A percentile compares a stretch with the other conserved stretches of the same genome.
Conservation (phyloP, 2,329 filamentous ascomycete species). For the Scorias spongiosa region DNA sequence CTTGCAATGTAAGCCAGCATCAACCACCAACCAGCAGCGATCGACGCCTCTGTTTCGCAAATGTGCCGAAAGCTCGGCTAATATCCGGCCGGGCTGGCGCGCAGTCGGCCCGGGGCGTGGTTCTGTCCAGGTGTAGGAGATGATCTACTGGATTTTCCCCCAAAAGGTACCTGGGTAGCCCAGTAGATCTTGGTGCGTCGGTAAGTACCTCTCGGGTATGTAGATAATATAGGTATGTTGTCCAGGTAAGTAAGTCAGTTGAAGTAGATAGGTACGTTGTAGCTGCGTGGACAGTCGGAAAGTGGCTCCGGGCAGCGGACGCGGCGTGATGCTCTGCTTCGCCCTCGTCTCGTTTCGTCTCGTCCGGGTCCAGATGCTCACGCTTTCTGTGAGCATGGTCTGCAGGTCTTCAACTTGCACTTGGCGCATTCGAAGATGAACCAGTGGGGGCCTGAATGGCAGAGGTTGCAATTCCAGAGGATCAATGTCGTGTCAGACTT, state of each 20-base stretch:
- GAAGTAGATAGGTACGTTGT: background rate
- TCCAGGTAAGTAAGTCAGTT: background rate
- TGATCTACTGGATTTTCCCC: too few species aligned
- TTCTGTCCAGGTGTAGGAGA: too few species aligned
- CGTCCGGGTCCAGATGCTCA: slow-evolving; percentile 9
- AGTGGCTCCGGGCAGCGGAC: too few species aligned
- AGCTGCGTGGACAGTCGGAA: too few species aligned
- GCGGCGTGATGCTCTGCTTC: background rate
- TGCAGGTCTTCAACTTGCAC: slow-evolving; percentile 37
- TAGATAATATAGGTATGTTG: background rate
- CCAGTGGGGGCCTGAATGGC: slow-evolving; percentile 35
- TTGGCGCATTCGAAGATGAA: slow-evolving; percentile 36
- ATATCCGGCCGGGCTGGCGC: too few species aligned
- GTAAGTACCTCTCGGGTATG: background rate
- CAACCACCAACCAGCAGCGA: too few species aligned
- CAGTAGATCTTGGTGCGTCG: too few species aligned
- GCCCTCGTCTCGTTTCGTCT: background rate
- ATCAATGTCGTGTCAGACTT: slow-evolving; percentile 37
- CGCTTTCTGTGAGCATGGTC: slow-evolving; percentile 30
- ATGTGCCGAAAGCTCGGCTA: too few species aligned
- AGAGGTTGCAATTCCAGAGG: slow-evolving; percentile 37
- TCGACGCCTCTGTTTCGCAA: too few species aligned
- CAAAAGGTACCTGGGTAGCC: too few species aligned
- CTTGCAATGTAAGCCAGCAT: too few species aligned
- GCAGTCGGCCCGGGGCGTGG: too few species aligned